A percentile compares a stretch with the other conserved stretches of the same genome.
Evolutionary conservation across 805 yeast species (phyloP).

Genomic region (Candida morakotiae): DNA sequence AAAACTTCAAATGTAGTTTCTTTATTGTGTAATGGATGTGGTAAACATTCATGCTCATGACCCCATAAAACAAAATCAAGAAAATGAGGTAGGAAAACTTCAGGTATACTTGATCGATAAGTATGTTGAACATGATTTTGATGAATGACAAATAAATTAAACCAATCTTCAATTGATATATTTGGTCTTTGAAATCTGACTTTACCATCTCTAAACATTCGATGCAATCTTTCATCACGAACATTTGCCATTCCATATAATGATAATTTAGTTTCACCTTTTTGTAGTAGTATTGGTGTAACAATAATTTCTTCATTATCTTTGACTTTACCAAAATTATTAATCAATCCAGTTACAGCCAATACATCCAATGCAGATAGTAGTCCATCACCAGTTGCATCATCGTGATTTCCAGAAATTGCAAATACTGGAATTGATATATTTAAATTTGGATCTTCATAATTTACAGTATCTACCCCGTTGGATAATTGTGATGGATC

Average conservation of each 20-base stretch:
- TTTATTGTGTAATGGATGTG: slow-evolving; percentile 58
- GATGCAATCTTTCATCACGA: slow-evolving; percentile 80
- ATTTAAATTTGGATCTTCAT: slow-evolving; percentile 87
- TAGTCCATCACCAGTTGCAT: slow-evolving; percentile 82
- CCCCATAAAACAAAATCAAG: slow-evolving; percentile 92
- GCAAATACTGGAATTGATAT: slow-evolving; percentile 88
- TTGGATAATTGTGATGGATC: slow-evolving; percentile 68
- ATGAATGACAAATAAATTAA: slow-evolving; percentile 80
- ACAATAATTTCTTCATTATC: slow-evolving; percentile 73
- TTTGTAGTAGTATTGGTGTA: slow-evolving; percentile 74
- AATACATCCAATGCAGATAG: slow-evolving; percentile 84
- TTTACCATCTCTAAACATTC: slow-evolving; percentile 75
- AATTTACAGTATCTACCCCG: slow-evolving; percentile 70
- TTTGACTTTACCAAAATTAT: slow-evolving; percentile 82
- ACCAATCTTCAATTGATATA: slow-evolving; percentile 62
- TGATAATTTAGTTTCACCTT: slow-evolving; percentile 79
- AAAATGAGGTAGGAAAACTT: slow-evolving; percentile 74
- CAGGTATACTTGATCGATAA: slow-evolving; percentile 80
- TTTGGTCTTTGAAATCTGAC: slow-evolving; percentile 77
- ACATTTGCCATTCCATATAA: slow-evolving; percentile 86
- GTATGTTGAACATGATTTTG: slow-evolving; percentile 87
- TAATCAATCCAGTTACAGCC: slow-evolving; percentile 75
- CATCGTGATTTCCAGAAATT: slow-evolving; percentile 95
- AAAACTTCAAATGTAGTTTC: slow-evolving; percentile 68
- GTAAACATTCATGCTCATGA: slow-evolving; percentile 93